Conservation (phyloP, 2,329 filamentous ascomycete species). For the Penicillium sp. region DNA sequence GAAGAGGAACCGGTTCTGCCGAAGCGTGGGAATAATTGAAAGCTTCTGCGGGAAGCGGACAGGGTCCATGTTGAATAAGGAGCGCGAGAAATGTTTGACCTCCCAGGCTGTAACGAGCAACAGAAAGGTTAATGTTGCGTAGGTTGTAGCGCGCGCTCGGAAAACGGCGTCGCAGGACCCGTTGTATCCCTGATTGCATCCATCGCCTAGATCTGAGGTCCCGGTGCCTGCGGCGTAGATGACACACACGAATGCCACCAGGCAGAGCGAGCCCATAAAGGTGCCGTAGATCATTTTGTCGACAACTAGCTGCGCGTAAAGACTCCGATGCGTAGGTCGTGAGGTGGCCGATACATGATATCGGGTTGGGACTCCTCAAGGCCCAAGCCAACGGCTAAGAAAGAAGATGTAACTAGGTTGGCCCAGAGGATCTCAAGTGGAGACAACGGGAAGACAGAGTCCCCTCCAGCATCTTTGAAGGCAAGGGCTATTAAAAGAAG, state of each 20-base stretch:
- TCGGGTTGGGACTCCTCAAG: constrained; percentile 72
- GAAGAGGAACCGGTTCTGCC: constrained; percentile 70
- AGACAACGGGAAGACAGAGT: constrained; percentile 81
- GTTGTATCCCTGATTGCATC: constrained; percentile 55
- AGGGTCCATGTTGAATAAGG: constrained; percentile 65
- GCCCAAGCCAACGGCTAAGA: constrained; percentile 82
- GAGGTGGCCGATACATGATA: constrained; percentile 77
- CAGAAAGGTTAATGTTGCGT: constrained; percentile 71
- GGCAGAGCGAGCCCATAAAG: constrained; percentile 48
- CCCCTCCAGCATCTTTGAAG: constrained; percentile 68
- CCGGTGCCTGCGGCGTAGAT: constrained; percentile 39
- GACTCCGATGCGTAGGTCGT: constrained; percentile 51
- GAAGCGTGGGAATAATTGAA: constrained; percentile 64
- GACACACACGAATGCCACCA: constrained; percentile 40
- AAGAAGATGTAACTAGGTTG: constrained; percentile 83
- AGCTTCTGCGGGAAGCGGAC: constrained; percentile 58
- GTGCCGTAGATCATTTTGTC: constrained; percentile 45
- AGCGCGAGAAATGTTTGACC: constrained; percentile 70
- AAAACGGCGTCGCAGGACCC: constrained; percentile 56
- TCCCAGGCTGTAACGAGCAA: constrained; percentile 76
- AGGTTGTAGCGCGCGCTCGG: constrained; percentile 70
- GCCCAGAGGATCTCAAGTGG: constrained; percentile 89
- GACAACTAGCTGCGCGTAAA: constrained; percentile 41
- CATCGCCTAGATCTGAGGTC: constrained; percentile 51
- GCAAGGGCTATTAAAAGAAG: constrained; percentile 75